Evolutionary conservation across 73 alveolate species (phyloP), one percentile per base, ranked within the genome.

Genomic region (Breviolum minutum): DNA sequence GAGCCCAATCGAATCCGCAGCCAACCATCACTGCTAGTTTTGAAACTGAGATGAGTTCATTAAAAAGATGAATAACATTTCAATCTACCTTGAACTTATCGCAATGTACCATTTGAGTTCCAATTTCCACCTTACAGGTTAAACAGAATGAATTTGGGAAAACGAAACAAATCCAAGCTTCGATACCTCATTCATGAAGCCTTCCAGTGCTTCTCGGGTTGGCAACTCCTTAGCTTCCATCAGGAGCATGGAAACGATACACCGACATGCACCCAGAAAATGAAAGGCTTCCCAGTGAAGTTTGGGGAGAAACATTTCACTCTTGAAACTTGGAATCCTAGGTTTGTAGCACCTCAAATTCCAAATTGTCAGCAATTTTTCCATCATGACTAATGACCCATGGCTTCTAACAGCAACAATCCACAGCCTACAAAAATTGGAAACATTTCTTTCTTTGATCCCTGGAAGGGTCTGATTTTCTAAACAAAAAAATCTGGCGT

Each of bases 101-200:
- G 0, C 24, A 22, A 68, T 22, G n/a, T 17, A 17, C 74, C 11
- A 66, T 17, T 13, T 66, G 24, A 68, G 77, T 68, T 68, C 24
- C 24, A 14, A 22, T 68, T 68, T 68, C 77, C 17, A 4, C n/a
- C n/a, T n/a, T n/a, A 4, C 2, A 14, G 24, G 24, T 6, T 68
- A 14, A 17, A 68, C 77, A 68, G n/a, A 68, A 68, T 68, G n/a
- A 68, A 40, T 40, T 40, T 68, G 77, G n/a, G n/a, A 2, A 68
- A 68, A 68, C 77, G 17, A 68, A 68, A 17, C 24, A 68, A 2
- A 17, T 2, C 77, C 77, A 14, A 68, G 24, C 17, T 14, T 20
- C 89, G 70, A 10, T 11, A 11, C 91, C 91, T 82, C 91, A 6
- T 13, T 73, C 91, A 82, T 82, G 64, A 82, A 82, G 73, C 91